phyloP scores from a whole-genome alignment of 2,329 filamentous ascomycete genomes.

The Paradendryphiella salina region DNA sequence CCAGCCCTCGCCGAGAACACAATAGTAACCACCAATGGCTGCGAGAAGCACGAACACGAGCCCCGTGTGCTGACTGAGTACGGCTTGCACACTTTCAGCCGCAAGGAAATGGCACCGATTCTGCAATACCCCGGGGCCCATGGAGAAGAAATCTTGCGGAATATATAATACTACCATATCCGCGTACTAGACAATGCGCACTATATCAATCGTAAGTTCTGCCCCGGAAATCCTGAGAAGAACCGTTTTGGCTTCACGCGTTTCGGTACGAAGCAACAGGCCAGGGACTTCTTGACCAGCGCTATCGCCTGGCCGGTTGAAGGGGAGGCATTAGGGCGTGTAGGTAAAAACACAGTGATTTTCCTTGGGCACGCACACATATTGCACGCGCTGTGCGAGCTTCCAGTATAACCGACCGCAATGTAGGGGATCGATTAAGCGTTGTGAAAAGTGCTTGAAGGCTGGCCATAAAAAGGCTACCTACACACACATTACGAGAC shows the following conservation, averaged over 20 bases:
- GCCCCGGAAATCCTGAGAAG: constrained; percentile 8
- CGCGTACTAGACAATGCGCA: background rate
- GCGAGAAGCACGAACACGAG: background rate
- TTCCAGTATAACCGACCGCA: background rate
- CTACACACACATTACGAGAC: background rate
- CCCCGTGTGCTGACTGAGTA: background rate
- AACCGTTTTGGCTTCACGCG: constrained; percentile 10
- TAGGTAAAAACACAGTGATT: constrained; percentile 1
- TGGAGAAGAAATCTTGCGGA: background rate
- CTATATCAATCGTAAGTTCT: background rate
- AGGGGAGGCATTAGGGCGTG: background rate
- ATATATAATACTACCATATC: background rate
- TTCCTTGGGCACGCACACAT: constrained; percentile 4
- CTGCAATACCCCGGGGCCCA: background rate
- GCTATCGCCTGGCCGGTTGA: background rate
- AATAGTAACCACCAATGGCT: background rate
- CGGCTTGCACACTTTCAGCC: background rate
- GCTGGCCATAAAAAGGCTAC: background rate
- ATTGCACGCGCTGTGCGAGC: background rate
- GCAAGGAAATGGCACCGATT: background rate
- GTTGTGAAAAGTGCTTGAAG: background rate
- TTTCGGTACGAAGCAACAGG: constrained; percentile 2
- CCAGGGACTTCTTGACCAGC: background rate
- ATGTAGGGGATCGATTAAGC: background rate
- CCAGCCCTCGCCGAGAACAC: background rate